Evolutionary conservation across 2,329 filamentous ascomycete genomes (phyloP).

Genomic region (Aspergillus pseudotamarii): DNA sequence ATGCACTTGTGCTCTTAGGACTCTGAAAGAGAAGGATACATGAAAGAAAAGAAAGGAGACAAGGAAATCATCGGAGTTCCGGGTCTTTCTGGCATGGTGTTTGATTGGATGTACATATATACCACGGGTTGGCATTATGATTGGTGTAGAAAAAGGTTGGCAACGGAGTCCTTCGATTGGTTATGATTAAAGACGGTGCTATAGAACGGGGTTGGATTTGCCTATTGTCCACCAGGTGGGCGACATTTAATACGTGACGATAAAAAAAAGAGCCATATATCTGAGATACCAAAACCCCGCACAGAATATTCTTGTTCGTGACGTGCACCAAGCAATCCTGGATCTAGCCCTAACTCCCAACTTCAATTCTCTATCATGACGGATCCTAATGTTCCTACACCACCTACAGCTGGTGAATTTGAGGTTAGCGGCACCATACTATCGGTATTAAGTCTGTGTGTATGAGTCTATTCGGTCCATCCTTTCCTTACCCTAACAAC

Average conservation of each 20-base stretch:
- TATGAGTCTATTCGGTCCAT: too few relatives aligned
- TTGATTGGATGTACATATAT: not conserved
- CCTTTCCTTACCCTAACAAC: too few relatives aligned
- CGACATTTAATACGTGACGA: not conserved
- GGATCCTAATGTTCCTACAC: too few relatives aligned
- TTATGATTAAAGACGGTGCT: not conserved
- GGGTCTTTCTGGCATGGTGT: not conserved
- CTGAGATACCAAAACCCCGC: not conserved
- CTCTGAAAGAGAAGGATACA: not conserved
- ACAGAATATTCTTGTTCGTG: not conserved
- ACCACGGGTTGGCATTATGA: constrained; percentile 2
- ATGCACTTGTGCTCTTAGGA: too few relatives aligned
- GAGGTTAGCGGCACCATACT: too few relatives aligned
- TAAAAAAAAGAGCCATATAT: not conserved
- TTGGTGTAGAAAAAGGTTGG: not conserved
- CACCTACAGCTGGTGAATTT: too few relatives aligned
- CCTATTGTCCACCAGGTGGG: not conserved
- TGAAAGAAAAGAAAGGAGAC: not conserved
- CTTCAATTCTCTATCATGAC: not conserved
- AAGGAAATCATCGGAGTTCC: not conserved
- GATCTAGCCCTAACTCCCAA: not conserved
- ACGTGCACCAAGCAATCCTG: not conserved
- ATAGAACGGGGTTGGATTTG: constrained; percentile 3
- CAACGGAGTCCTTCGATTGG: not conserved
- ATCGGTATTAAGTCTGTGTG: too few relatives aligned